Conservation (phyloP, 2,329 filamentous ascomycete species). For the Dendryphion nanum region DNA sequence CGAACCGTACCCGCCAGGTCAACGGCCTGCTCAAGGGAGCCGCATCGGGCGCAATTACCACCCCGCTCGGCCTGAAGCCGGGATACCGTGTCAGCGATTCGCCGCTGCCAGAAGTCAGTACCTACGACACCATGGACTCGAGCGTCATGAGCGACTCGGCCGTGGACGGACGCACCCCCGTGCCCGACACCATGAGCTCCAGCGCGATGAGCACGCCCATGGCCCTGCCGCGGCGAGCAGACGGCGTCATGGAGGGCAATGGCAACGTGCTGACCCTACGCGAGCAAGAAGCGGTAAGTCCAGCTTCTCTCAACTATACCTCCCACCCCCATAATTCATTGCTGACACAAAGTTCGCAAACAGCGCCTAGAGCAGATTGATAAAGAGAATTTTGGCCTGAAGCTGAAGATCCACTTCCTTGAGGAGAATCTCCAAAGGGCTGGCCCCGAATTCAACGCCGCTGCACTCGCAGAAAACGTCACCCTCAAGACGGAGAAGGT, state of each 20-base stretch:
- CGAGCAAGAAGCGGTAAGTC: slow-evolving; percentile 82
- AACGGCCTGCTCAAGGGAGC: slow-evolving; percentile 39
- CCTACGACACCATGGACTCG: slow-evolving; percentile 40
- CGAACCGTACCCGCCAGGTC: slow-evolving; percentile 56
- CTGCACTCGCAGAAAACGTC: slow-evolving; percentile 89
- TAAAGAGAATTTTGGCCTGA: slow-evolving; percentile 97
- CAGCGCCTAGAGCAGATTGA: slow-evolving; percentile 87
- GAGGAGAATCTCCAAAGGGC: slow-evolving; percentile 86
- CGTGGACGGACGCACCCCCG: slow-evolving; percentile 64
- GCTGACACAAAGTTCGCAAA: background rate
- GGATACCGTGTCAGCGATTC: slow-evolving; percentile 68
- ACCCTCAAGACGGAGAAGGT: slow-evolving; percentile 92
- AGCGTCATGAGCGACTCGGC: slow-evolving; percentile 57
- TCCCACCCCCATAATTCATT: background rate
- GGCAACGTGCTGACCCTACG: slow-evolving; percentile 88
- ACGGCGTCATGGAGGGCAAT: slow-evolving; percentile 70
- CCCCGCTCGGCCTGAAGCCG: slow-evolving; percentile 64
- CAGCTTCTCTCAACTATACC: slow-evolving; percentile 10
- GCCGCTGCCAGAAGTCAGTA: slow-evolving; percentile 76
- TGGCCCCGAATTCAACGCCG: slow-evolving; percentile 85
- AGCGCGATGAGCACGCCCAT: slow-evolving; percentile 81
- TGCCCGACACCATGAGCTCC: slow-evolving; percentile 74
- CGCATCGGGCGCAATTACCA: slow-evolving; percentile 47
- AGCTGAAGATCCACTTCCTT: slow-evolving; percentile 95
- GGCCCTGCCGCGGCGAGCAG: slow-evolving; percentile 64